Evolutionary conservation across 805 yeast genomes (phyloP).

Genomic region (Metschnikowia shivogae): DNA sequence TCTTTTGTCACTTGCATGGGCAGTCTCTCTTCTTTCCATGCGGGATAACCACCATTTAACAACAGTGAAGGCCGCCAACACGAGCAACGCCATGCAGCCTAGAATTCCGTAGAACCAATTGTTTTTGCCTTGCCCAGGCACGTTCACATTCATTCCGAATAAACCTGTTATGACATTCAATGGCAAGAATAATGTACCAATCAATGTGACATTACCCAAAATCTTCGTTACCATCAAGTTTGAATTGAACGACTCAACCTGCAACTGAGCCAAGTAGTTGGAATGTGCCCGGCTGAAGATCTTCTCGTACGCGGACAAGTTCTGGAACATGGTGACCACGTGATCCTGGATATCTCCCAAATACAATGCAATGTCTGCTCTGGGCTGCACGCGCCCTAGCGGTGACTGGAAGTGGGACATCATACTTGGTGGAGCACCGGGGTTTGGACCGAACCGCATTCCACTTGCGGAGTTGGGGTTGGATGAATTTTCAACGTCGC

Average conservation of each 20-base stretch:
- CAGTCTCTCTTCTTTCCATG: slow-evolving; percentile 9
- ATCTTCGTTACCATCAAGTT: slow-evolving; percentile 82
- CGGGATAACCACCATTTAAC: slow-evolving; percentile 21
- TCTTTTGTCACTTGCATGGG: slow-evolving; percentile 12
- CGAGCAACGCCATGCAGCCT: slow-evolving; percentile 29
- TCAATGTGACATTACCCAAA: slow-evolving; percentile 80
- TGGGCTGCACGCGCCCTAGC: slow-evolving; percentile 48
- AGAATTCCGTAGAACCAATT: slow-evolving; percentile 56
- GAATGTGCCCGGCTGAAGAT: slow-evolving; percentile 89
- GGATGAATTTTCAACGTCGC: neutral
- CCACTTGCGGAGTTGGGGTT: slow-evolving; percentile 22
- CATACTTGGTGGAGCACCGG: slow-evolving; percentile 29
- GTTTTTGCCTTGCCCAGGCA: slow-evolving; percentile 57
- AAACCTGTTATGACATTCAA: slow-evolving; percentile 85
- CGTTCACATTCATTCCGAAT: slow-evolving; percentile 91
- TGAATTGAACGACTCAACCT: slow-evolving; percentile 85
- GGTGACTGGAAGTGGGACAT: slow-evolving; percentile 19
- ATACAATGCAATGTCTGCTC: slow-evolving; percentile 88
- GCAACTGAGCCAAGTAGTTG: slow-evolving; percentile 88
- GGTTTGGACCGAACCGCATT: slow-evolving; percentile 34
- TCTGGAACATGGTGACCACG: slow-evolving; percentile 93
- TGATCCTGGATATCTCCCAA: slow-evolving; percentile 97
- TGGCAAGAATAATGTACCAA: slow-evolving; percentile 89
- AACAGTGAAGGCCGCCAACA: slow-evolving; percentile 23
- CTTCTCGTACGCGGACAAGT: slow-evolving; percentile 84